Evolutionary conservation across 495 filamentous ascomycete genomes (phyloP).

Genomic region (Staphylotrichum longicolle): DNA sequence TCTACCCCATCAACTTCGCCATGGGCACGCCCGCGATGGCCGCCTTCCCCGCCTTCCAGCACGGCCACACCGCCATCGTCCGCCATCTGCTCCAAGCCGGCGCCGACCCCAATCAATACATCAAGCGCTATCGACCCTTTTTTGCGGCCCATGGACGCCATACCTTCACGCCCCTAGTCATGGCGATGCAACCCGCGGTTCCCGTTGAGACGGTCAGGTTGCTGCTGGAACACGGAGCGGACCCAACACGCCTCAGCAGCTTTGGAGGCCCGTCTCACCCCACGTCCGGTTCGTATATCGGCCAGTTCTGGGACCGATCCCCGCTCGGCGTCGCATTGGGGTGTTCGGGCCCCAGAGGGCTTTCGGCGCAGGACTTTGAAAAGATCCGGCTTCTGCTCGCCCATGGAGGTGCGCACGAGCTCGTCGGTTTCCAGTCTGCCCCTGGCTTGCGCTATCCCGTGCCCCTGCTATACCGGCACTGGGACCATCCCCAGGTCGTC

Average conservation of each 20-base stretch:
- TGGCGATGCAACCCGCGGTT: slow-evolving; percentile 19
- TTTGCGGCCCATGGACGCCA: background rate
- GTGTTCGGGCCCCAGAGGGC: background rate
- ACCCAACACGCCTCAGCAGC: background rate
- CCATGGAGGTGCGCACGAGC: slow-evolving; percentile 4
- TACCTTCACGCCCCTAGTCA: slow-evolving; percentile 2
- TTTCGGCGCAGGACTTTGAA: slow-evolving; percentile 7
- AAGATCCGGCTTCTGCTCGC: slow-evolving; percentile 13
- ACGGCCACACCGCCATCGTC: slow-evolving; percentile 15
- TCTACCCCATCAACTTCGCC: slow-evolving; percentile 11
- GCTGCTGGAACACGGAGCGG: slow-evolving; percentile 20
- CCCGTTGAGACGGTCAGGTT: slow-evolving; percentile 24
- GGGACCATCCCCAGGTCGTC: slow-evolving; percentile 1
- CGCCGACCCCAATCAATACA: slow-evolving; percentile 22
- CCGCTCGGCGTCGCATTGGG: background rate
- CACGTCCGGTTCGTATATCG: too few relatives aligned
- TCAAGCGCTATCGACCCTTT: background rate
- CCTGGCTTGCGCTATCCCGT: background rate
- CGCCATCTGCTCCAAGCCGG: slow-evolving; percentile 20
- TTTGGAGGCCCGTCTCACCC: background rate
- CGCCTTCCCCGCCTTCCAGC: background rate
- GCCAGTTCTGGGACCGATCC: background rate
- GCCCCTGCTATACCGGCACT: slow-evolving; percentile 10
- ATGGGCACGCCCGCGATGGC: slow-evolving; percentile 2
- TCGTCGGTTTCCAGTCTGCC: background rate